Conservation (phyloP, 495 filamentous ascomycete genomes). For the Aspergillus olivimuriae region DNA sequence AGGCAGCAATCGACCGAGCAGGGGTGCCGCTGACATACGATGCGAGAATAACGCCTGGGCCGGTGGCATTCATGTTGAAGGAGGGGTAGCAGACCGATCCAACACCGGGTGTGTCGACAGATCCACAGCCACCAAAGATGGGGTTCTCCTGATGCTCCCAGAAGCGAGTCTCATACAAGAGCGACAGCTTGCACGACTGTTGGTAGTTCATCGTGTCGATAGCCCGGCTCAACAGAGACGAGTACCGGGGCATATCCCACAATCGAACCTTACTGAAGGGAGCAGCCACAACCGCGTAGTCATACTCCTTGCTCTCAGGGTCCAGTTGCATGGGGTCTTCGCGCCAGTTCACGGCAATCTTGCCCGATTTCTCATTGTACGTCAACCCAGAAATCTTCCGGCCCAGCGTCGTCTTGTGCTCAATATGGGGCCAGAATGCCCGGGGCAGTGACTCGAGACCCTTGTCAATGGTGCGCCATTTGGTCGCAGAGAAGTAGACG, state of each 20-base stretch:
- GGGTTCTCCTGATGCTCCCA: slow-evolving; percentile 59
- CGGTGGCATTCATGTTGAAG: slow-evolving; percentile 55
- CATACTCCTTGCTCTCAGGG: slow-evolving; percentile 47
- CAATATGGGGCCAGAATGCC: slow-evolving; percentile 55
- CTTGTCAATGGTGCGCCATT: slow-evolving; percentile 61
- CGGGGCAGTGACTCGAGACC: slow-evolving; percentile 52
- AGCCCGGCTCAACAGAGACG: slow-evolving; percentile 48
- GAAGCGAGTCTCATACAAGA: slow-evolving; percentile 59
- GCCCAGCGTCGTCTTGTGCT: slow-evolving; percentile 46
- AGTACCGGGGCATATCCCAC: slow-evolving; percentile 47
- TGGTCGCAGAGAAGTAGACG: slow-evolving; percentile 53
- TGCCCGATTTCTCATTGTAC: slow-evolving; percentile 33
- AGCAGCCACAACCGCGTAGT: slow-evolving; percentile 58
- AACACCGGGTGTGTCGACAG: slow-evolving; percentile 52
- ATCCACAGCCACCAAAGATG: slow-evolving; percentile 57
- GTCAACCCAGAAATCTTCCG: slow-evolving; percentile 42
- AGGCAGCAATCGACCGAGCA: slow-evolving; percentile 37
- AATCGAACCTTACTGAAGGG: slow-evolving; percentile 54
- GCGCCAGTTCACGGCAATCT: slow-evolving; percentile 44
- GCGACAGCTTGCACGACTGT: slow-evolving; percentile 56
- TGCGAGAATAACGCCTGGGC: slow-evolving; percentile 57
- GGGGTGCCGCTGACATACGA: slow-evolving; percentile 44
- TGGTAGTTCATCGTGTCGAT: slow-evolving; percentile 54
- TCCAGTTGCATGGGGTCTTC: slow-evolving; percentile 31
- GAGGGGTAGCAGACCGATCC: slow-evolving; percentile 57